A percentile compares a stretch with the other conserved stretches of the same genome.
Conservation (phyloP, 352 stramenopile genomes). For the Pythium inflatum region DNA sequence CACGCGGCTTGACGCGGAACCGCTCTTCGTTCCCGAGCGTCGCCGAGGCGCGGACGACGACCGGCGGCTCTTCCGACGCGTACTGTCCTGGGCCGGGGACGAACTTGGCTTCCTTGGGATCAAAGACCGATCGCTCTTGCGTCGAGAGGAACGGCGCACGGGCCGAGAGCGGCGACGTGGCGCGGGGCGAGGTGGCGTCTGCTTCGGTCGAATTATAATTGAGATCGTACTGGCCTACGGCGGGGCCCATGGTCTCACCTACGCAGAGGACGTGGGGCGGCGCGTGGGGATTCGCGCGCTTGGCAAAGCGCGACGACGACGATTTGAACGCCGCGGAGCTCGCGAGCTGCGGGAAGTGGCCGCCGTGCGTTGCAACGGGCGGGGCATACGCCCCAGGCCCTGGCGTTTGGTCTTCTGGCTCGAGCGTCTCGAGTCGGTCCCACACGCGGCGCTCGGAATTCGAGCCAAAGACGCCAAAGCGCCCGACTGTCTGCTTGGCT, state of each 20-base stretch:
- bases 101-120: constrained; percentile 28
- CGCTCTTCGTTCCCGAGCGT: constrained; percentile 38
- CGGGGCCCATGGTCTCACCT: constrained; percentile 43
- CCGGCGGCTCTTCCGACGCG: no score
- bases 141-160: constrained; percentile 35
- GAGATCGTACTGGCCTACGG: constrained; percentile 46
- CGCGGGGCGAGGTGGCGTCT: neutral
- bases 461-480: constrained; percentile 75
- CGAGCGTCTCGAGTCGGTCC: constrained; percentile 54
- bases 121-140: constrained; percentile 28
- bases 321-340: constrained; percentile 69
- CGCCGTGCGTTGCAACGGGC: constrained; percentile 33
- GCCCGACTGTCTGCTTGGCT: constrained; percentile 54
- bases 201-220: neutral
- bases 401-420: constrained; percentile 53
- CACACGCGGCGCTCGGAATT: constrained; percentile 76
- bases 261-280: constrained; percentile 62
- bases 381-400: constrained; percentile 62
- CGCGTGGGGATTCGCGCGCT: constrained; percentile 43
- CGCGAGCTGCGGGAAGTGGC: constrained; percentile 42
- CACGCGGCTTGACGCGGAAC: constrained; percentile 32
- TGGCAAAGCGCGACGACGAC: constrained; percentile 52
- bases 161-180: constrained; percentile 14
- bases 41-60: no score
- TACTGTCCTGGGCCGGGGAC: constrained; percentile 41